Evolutionary conservation across 257 asterid genomes (phyloP).

Genomic region (Cruciata laevipes): DNA sequence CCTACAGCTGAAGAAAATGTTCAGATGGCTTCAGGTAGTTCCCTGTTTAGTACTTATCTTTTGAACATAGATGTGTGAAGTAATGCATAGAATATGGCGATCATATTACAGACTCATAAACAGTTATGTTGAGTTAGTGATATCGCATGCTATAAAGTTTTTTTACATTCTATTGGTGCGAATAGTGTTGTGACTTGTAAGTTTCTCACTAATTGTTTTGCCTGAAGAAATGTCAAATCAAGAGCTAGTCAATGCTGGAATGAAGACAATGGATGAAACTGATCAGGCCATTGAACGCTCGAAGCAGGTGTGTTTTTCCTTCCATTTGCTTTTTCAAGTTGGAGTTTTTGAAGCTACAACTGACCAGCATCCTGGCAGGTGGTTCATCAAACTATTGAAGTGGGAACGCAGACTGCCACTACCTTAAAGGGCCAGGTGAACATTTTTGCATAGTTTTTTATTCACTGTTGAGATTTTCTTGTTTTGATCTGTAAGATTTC

Average conservation of each 20-base stretch:
- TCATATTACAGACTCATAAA: neutral
- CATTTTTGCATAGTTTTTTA: neutral
- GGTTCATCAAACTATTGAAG: slow-evolving; percentile 95
- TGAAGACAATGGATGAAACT: slow-evolving; percentile 84
- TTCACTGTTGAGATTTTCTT: slow-evolving; percentile 12
- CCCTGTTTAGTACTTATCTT: neutral
- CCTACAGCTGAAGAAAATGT: slow-evolving; percentile 85
- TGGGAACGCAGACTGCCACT: slow-evolving; percentile 89
- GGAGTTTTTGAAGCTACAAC: slow-evolving; percentile 18
- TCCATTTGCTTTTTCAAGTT: slow-evolving; percentile 15
- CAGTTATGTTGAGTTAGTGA: neutral
- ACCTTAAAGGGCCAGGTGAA: slow-evolving; percentile 96
- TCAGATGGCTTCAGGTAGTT: slow-evolving; percentile 80
- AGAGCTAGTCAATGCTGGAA: slow-evolving; percentile 81
- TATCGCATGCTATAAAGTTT: neutral
- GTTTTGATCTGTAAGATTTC: slow-evolving; percentile 16
- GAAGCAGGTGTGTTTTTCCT: slow-evolving; percentile 58
- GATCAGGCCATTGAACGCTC: slow-evolving; percentile 99
- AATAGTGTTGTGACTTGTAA: neutral
- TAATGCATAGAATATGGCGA: neutral
- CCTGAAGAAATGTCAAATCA: slow-evolving; percentile 88
- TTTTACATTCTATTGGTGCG: neutral
- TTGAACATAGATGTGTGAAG: neutral
- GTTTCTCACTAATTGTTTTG: neutral
- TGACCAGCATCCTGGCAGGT: slow-evolving; percentile 43